Conservation (phyloP, 768 basidiomycete species). For the Boletus eberwhitei region DNA sequence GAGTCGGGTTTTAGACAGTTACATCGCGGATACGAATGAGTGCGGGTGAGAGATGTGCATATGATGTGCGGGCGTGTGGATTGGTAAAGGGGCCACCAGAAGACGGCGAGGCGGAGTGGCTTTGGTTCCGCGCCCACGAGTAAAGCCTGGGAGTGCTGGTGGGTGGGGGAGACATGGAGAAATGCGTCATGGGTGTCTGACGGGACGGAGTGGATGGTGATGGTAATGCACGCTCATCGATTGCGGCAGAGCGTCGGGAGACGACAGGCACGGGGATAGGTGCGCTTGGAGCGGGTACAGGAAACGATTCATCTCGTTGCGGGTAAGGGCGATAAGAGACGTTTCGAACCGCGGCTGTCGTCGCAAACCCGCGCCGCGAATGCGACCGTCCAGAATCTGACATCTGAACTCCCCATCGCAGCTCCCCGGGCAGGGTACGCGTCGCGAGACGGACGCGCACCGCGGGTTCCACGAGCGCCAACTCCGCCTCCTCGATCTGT, state of each 20-base stretch:
- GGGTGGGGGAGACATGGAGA: slow-evolving; percentile 52
- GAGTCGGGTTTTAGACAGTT: slow-evolving; percentile 11
- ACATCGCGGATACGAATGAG: slow-evolving; percentile 46
- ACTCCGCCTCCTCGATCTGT: slow-evolving; percentile 20
- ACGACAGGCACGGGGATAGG: slow-evolving; percentile 30
- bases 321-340: background rate
- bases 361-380: slow-evolving; percentile 3
- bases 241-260: slow-evolving; percentile 18
- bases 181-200: slow-evolving; percentile 20
- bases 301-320: slow-evolving; percentile 6
- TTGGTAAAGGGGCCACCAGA: slow-evolving; percentile 53
- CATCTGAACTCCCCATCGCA: slow-evolving; percentile 3
- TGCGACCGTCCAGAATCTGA: slow-evolving; percentile 2
- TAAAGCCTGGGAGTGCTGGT: slow-evolving; percentile 56
- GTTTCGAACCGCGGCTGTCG: background rate
- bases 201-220: slow-evolving; percentile 34
- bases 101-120: slow-evolving; percentile 34
- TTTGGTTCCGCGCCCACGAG: slow-evolving; percentile 43
- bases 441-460: slow-evolving; percentile 24
- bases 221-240: slow-evolving; percentile 18
- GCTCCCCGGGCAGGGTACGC: slow-evolving; percentile 11
- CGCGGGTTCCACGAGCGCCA: slow-evolving; percentile 7
- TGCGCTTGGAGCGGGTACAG: slow-evolving; percentile 23
- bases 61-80: slow-evolving; percentile 55
- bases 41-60: slow-evolving; percentile 49